Base-by-base conservation (phyloP, 768 basidiomycete species). In the Glaciozyma martinii region DNA sequence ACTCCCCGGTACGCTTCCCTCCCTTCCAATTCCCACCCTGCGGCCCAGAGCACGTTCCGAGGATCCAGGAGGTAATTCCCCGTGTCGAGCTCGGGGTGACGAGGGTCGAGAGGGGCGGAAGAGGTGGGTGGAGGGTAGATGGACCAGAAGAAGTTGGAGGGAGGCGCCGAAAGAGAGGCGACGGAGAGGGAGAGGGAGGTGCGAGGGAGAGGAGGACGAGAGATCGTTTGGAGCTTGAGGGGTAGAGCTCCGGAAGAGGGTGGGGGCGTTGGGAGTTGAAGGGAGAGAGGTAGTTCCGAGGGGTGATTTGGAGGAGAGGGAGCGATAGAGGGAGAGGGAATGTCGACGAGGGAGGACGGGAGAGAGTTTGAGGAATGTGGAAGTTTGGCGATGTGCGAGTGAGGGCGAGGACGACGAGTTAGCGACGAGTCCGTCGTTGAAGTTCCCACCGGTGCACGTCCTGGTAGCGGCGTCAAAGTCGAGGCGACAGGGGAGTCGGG, bases 21-120 rank as follows among this genome's bases (percentile, higher is more conserved):
- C 29, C 8, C 23, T 13, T 5, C 0, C 0, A 18, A n/a, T 2
- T 2, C 27, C 33, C n/a, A 19, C 18, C 61, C 62, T 0, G 63
- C 67, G 10, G 40, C 50, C 59, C 54, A 63, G 5, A 67, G 50
- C 2, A 67, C 62, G n/a, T 25, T n/a, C 32, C 21, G 6, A 4
- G 66, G 50, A 3, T 47, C 50, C 3, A 55, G 10, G 29, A 64
- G 50, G 47, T 44, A 64, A 32, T 61, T 67, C 18, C 1, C 15
- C 3, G 25, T 5, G 37, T 55, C 52, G 30, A 67, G 60, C 30
- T 23, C 19, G 1, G 44, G 56, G 30, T 67, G 62, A 1, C 43
- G n/a, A 0, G 65, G 60, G 2, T 25, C 25, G 29, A 46, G 50
- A 30, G 44, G 21, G 10, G 27, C 7, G 8, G 56, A 4, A 16